A percentile compares a stretch with the other conserved stretches of the same genome.
Conservation (phyloP, 2,329 filamentous ascomycete species). For the Xylaria sp. region DNA sequence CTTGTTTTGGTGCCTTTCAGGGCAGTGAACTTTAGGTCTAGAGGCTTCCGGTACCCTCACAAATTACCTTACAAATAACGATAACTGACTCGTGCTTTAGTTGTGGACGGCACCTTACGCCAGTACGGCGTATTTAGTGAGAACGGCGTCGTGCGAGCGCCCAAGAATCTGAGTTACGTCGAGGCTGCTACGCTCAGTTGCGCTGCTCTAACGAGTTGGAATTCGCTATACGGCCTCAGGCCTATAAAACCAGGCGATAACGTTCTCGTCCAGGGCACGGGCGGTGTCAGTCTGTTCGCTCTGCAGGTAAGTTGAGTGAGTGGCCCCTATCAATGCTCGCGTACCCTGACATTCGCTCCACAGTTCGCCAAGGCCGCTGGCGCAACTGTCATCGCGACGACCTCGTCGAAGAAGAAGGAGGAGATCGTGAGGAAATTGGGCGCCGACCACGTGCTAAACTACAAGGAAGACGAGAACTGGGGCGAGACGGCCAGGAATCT, state of each 20-base stretch:
- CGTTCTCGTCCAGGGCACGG: constrained; percentile 76
- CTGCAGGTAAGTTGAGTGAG: constrained; percentile 54
- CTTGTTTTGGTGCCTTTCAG: not conserved
- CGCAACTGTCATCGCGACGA: constrained; percentile 61
- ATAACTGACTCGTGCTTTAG: not conserved
- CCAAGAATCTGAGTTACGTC: constrained; percentile 61
- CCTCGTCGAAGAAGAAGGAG: constrained; percentile 57
- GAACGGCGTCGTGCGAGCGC: constrained; percentile 71
- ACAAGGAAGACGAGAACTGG: constrained; percentile 58
- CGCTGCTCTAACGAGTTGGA: constrained; percentile 73
- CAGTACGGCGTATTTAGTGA: constrained; percentile 75
- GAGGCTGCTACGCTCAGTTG: constrained; percentile 69
- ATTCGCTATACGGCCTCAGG: constrained; percentile 68
- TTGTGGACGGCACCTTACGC: constrained; percentile 73
- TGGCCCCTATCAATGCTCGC: not conserved
- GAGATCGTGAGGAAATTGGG: constrained; percentile 57
- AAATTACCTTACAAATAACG: too few relatives aligned
- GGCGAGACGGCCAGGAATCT: constrained; percentile 56
- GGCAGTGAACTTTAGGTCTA: too few relatives aligned
- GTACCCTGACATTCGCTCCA: constrained; percentile 5
- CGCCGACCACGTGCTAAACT: constrained; percentile 62
- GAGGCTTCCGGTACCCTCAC: too few relatives aligned
- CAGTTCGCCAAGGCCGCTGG: constrained; percentile 62
- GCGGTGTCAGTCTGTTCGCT: constrained; percentile 73
- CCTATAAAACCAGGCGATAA: constrained; percentile 63